Percentiles rank a stretch among this genome's conserved stretches.
phyloP scores from a whole-genome alignment of 1,284 basidiomycete genomes.

The Sporisorium sorghi region DNA sequence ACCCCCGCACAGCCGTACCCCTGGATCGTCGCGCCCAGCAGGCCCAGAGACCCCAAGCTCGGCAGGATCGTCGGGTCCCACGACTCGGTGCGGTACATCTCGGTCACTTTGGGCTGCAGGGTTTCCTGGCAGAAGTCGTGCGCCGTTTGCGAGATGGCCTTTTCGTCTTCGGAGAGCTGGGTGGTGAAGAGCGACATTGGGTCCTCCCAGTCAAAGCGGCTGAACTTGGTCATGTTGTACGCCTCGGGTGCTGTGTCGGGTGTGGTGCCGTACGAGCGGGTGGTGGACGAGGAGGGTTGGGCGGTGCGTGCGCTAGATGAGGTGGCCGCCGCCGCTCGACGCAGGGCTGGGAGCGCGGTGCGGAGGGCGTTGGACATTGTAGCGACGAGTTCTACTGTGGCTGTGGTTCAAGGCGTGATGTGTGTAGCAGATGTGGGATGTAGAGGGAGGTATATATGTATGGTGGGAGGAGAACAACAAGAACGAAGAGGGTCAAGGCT shows the following conservation, averaged over 20 bases:
- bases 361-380: constrained; percentile 49
- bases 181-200: constrained; percentile 44
- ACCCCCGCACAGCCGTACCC: constrained; percentile 97
- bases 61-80: constrained; percentile 83
- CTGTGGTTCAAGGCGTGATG: too few species aligned
- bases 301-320: constrained; percentile 5
- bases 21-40: constrained; percentile 89
- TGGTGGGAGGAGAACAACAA: background rate
- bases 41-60: constrained; percentile 91
- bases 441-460: background rate
- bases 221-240: constrained; percentile 70
- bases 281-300: constrained; percentile 3
- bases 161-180: constrained; percentile 86
- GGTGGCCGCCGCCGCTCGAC: constrained; percentile 20
- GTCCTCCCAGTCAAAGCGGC: constrained; percentile 79
- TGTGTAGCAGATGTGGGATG: background rate
- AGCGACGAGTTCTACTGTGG: too few species aligned
- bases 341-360: constrained; percentile 32
- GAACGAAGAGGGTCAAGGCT: too few species aligned
- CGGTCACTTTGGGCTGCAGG: constrained; percentile 83
- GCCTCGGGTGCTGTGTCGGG: constrained; percentile 39
- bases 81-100: constrained; percentile 86
- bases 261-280: constrained; percentile 38
- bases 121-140: constrained; percentile 86
- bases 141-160: constrained; percentile 86